These are phyloP conservation scores for Tricholoma sp. DNA, from an alignment of 768 basidiomycete species.

Conservation along the genomic window DNA sequence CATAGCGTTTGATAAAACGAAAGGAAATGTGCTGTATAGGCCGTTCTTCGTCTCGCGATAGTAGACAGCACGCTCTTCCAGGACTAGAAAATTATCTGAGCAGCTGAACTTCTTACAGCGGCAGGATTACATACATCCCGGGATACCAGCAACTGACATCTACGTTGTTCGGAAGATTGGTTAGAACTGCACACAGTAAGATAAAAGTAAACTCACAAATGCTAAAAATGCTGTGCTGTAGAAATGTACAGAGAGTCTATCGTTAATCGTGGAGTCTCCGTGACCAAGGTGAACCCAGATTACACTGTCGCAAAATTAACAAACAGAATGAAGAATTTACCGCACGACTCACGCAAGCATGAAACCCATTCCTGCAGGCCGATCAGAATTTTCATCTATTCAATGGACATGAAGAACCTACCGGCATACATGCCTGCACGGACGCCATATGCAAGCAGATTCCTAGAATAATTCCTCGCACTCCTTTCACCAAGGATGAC, in stretches of 20 bases:
- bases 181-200: neutral
- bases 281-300: constrained; percentile 47
- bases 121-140: constrained; percentile 30
- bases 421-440: constrained; percentile 51
- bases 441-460: constrained; percentile 55
- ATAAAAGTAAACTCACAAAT: constrained; percentile 28
- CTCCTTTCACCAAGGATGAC: constrained; percentile 44
- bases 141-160: constrained; percentile 62
- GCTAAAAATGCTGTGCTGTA: constrained; percentile 53
- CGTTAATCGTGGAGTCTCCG: constrained; percentile 37
- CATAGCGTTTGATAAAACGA: constrained; percentile 49
- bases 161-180: constrained; percentile 8
- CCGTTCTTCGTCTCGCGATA: constrained; percentile 54
- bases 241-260: constrained; percentile 49
- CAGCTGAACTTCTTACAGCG: too few relatives aligned
- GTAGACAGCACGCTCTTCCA: constrained; percentile 56
- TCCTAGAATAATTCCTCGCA: constrained; percentile 45
- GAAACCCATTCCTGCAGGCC: constrained; percentile 32
- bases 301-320: constrained; percentile 33
- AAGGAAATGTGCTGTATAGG: constrained; percentile 48
- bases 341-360: constrained; percentile 34
- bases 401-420: constrained; percentile 13
- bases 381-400: neutral
- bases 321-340: constrained; percentile 1
- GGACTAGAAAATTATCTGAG: constrained; percentile 25